These are phyloP conservation scores for Cercospora brassicicola DNA, from an alignment of 2,329 filamentous ascomycete species.

Conservation along the genomic window DNA sequence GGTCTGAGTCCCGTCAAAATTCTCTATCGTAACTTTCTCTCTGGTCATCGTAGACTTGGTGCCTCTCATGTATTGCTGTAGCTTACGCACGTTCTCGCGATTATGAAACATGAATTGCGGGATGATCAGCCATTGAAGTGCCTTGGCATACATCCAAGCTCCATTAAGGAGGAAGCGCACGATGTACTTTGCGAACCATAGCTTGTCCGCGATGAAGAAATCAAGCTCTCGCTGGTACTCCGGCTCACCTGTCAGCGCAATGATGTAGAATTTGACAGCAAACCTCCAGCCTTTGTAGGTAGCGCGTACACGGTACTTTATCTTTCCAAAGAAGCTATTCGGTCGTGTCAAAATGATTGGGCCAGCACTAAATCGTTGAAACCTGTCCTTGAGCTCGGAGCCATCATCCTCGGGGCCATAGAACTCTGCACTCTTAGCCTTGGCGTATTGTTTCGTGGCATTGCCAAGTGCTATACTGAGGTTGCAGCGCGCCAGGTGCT, in stretches of 20 bases:
- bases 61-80: constrained; percentile 13
- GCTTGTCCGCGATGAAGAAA: constrained; percentile 12
- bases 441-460: constrained; percentile 6
- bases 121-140: constrained; percentile 10
- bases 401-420: not conserved
- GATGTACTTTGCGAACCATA: not conserved
- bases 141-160: constrained; percentile 13
- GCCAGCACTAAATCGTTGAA: not conserved
- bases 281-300: constrained; percentile 14
- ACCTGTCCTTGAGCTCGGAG: constrained; percentile 5
- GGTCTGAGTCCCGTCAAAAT: not conserved
- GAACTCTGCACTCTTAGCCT: not conserved
- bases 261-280: constrained; percentile 15
- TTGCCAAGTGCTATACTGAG: not conserved
- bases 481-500: constrained; percentile 6
- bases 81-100: constrained; percentile 1
- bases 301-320: constrained; percentile 9
- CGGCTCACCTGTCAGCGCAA: constrained; percentile 12
- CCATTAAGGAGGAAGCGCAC: constrained; percentile 9
- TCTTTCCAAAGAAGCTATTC: constrained; percentile 1
- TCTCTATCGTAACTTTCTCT: constrained; percentile 10
- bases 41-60: constrained; percentile 11
- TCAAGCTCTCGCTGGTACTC: constrained; percentile 16
- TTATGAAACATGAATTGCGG: constrained; percentile 12
- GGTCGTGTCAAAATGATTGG: constrained; percentile 7